phyloP scores from a whole-genome alignment of 495 filamentous ascomycete species.

The Penicillium nucicola region DNA sequence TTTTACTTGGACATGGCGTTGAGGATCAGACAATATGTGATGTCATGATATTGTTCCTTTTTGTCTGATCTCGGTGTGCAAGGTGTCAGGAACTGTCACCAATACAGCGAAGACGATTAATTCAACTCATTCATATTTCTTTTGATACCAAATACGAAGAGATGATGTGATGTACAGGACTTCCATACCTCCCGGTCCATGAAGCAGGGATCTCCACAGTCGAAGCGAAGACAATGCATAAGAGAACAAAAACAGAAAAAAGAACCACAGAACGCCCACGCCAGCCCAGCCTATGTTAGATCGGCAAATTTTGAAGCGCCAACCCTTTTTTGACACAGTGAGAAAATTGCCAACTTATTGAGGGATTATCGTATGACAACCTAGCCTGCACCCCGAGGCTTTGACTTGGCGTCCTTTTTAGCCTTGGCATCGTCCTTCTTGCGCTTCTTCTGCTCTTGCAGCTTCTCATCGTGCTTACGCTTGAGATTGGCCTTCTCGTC shows the following conservation, averaged over 20 bases:
- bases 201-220: not conserved
- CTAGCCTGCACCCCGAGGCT: constrained; percentile 69
- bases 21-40: constrained; percentile 13
- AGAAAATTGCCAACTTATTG: too few relatives aligned
- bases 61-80: constrained; percentile 12
- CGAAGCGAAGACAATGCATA: constrained; percentile 4
- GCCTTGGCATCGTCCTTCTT: constrained; percentile 80
- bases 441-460: constrained; percentile 88
- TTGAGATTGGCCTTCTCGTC: constrained; percentile 79
- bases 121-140: not conserved
- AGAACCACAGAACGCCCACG: constrained; percentile 8
- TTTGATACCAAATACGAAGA: constrained; percentile 2
- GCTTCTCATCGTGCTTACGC: constrained; percentile 88
- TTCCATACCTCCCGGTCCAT: constrained; percentile 6
- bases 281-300: constrained; percentile 8
- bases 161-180: constrained; percentile 12
- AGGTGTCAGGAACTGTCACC: not conserved
- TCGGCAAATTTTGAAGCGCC: not conserved
- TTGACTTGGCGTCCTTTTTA: constrained; percentile 86
- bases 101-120: not conserved
- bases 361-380: not conserved
- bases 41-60: not conserved
- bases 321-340: too few relatives aligned
- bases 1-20: not conserved
- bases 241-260: constrained; percentile 8